These are phyloP conservation scores for Chrysophaeum taylorii DNA, from an alignment of 352 stramenopile genomes.

Conservation along the genomic window DNA sequence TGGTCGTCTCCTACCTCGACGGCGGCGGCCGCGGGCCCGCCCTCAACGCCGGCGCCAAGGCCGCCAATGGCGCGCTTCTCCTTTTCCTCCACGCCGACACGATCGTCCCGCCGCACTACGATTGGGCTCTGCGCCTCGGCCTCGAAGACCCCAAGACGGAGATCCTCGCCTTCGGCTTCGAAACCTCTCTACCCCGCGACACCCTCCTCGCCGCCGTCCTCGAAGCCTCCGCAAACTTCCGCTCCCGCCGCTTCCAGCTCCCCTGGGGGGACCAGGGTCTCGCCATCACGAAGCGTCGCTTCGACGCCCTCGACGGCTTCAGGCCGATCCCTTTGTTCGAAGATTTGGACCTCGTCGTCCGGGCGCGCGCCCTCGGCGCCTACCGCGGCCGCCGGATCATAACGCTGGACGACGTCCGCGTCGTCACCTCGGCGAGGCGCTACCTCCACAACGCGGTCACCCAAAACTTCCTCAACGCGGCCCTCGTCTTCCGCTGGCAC, in stretches of 20 bases:
- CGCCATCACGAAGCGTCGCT: no score
- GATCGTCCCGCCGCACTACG: not conserved
- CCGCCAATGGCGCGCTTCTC: not conserved
- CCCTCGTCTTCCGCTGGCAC: not conserved
- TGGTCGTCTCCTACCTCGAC: not conserved
- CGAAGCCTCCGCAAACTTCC: not conserved
- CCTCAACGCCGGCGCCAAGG: not conserved
- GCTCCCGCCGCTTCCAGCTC: not conserved
- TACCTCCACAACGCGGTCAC: no score
- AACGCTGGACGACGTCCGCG: not conserved
- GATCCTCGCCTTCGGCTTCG: not conserved
- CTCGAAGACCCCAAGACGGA: not conserved
- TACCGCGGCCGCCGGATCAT: not conserved
- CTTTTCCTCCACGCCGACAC: slow-evolving; percentile 8
- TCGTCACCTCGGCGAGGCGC: not conserved
- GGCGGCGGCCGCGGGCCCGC: not conserved
- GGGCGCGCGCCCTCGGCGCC: not conserved
- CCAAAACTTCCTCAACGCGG: no score
- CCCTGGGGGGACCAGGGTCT: no score
- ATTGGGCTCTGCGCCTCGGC: not conserved
- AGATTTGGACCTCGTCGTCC: not conserved
- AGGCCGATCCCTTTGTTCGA: not conserved
- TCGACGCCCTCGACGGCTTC: not conserved
- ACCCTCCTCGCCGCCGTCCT: not conserved
- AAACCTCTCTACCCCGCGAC: no score